phyloP scores from a whole-genome alignment of 1,284 basidiomycete genomes.

The Vanrija sp. region DNA sequence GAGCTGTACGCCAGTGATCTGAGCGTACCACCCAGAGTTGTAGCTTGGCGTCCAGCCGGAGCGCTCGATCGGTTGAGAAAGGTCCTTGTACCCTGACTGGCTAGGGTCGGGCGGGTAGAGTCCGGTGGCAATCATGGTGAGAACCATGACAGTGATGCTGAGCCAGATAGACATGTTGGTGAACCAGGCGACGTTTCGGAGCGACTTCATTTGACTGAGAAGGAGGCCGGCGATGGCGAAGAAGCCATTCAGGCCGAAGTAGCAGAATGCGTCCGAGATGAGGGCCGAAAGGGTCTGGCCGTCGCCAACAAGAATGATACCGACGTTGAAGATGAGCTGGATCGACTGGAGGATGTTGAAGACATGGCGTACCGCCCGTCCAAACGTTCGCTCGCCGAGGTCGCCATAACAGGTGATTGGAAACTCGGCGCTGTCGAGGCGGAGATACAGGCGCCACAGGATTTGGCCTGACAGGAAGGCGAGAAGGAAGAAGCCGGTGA shows the following conservation, averaged over 20 bases:
- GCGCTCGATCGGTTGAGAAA: constrained; percentile 53
- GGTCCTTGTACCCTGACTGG: constrained; percentile 44
- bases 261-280: constrained; percentile 14
- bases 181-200: constrained; percentile 10
- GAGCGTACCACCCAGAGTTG: constrained; percentile 50
- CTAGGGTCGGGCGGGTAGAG: constrained; percentile 48
- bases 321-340: constrained; percentile 13
- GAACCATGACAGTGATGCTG: constrained; percentile 8
- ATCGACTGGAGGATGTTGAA: constrained; percentile 14
- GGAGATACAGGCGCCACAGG: constrained; percentile 19
- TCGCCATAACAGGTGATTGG: constrained; percentile 19
- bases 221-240: constrained; percentile 6
- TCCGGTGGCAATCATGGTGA: constrained; percentile 7
- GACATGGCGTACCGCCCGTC: constrained; percentile 2
- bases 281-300: constrained; percentile 6
- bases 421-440: constrained; percentile 16
- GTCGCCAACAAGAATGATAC: constrained; percentile 8
- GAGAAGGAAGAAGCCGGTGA: constrained; percentile 12
- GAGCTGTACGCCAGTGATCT: constrained; percentile 54
- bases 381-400: constrained; percentile 17
- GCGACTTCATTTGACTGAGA: constrained; percentile 14
- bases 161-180: constrained; percentile 8
- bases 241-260: constrained; percentile 4
- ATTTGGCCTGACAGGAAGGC: constrained; percentile 17
- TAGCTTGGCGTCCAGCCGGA: constrained; percentile 48